Base-by-base conservation (phyloP, 768 basidiomycete genomes). In the Auricularia cornea region DNA sequence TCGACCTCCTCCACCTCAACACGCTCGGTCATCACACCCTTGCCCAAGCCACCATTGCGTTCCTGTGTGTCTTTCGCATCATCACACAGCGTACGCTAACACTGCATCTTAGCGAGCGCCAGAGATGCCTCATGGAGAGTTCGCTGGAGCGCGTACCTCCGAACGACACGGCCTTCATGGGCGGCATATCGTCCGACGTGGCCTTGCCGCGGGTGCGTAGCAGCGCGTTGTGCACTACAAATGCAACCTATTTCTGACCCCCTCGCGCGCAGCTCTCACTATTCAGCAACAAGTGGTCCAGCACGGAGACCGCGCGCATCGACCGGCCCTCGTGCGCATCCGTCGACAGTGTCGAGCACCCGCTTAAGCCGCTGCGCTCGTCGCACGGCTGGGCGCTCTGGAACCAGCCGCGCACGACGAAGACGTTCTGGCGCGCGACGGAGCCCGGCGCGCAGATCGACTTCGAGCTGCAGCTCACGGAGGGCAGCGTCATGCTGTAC, bases 341-440 rank as follows among this genome's bases (percentile, higher is more conserved):
- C 26, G 29, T 62, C 48, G 61, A 62, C 30, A 54, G 48, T 14
- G 28, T 2, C 16, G 48, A 33, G 1, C 35, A 62, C 31, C 61
- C 61, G 20, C 61, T 62, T 30, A 51, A 3, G 3, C 61, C 51
- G 23, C 30, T 54, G 26, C 61, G 48, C 48, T 29, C 30, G 20
- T 10, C 60, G 30, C 40, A 54, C 32, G 61, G 61, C 10, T 54
- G 61, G 61, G 61, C 35, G 44, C 44, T 56, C 26, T 62, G 61
- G 61, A 54, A 10, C 5, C 60, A 44, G 41, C 60, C 41, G 20
- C 30, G 40, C 38, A 61, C 60, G 10, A 51, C 38, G 28, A 61
- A 61, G 41, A 14, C 33, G 38, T 61, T 44, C 60, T 29, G 41
- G 41, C 60, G 60, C 28, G 60, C 60, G 26, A 61, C 60, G 30